Percentiles rank a stretch among this genome's conserved stretches.
phyloP scores from a whole-genome alignment of 345 rosid species.

The Cochlearia excelsa region DNA sequence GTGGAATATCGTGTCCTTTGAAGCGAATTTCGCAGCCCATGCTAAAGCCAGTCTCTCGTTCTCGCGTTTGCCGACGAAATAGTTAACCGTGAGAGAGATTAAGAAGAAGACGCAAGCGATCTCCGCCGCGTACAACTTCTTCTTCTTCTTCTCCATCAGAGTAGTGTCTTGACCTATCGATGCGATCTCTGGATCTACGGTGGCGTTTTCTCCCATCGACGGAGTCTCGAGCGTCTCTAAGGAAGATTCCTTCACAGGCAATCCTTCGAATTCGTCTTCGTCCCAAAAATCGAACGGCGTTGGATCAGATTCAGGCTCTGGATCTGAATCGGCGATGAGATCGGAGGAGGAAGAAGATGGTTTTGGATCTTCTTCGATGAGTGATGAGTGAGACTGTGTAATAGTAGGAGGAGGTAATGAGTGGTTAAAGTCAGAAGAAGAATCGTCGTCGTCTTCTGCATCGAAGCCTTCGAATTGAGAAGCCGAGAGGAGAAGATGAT shows the following conservation, averaged over 20 bases:
- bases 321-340: constrained; percentile 31
- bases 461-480: constrained; percentile 98
- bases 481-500: constrained; percentile 36
- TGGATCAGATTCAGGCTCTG: constrained; percentile 8
- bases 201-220: no score
- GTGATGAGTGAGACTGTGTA: constrained; percentile 49
- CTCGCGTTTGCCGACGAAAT: constrained; percentile 79
- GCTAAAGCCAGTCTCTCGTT: constrained; percentile 82
- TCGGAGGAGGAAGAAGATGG: constrained; percentile 9
- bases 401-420: constrained; percentile 55
- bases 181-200: constrained; percentile 22
- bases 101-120: constrained; percentile 61
- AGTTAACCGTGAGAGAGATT: constrained; percentile 60
- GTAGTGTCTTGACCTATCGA: constrained; percentile 15
- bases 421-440: constrained; percentile 38
- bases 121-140: constrained; percentile 45
- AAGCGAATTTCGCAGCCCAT: constrained; percentile 84
- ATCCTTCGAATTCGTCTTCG: constrained; percentile 94
- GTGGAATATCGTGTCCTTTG: constrained; percentile 67
- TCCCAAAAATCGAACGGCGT: constrained; percentile 83
- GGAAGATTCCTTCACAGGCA: constrained; percentile 46
- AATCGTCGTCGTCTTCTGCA: constrained; percentile 68
- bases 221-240: no score
- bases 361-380: constrained; percentile 25
- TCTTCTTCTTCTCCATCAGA: constrained; percentile 39